Evolutionary conservation across 192 early-diverging fungal species (phyloP).

Genomic region (Coemansia sp.): DNA sequence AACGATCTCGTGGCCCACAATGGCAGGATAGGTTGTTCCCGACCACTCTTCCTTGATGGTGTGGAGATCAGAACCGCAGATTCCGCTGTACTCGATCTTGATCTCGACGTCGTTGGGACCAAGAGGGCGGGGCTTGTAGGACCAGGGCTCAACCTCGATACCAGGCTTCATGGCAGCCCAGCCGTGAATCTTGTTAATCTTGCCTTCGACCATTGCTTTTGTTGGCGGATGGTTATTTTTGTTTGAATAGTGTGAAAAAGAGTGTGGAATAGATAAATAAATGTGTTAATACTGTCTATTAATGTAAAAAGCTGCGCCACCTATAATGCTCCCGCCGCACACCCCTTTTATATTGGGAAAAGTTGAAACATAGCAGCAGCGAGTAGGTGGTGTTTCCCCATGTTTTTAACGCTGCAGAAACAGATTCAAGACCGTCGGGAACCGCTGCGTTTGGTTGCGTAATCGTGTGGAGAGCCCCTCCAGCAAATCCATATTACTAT

Average conservation of each 20-base stretch:
- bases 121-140: conserved; percentile 57
- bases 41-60: conserved; percentile 61
- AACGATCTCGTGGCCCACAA: conserved; percentile 70
- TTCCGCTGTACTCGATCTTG: conserved; percentile 69
- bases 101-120: conserved; percentile 68
- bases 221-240: background rate
- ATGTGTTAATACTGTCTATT: too few relatives aligned
- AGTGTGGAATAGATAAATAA: too few relatives aligned
- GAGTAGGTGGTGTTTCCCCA: too few relatives aligned
- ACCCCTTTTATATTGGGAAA: too few relatives aligned
- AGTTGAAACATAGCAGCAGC: too few relatives aligned
- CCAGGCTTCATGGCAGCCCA: conserved; percentile 44
- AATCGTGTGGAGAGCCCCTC: too few relatives aligned
- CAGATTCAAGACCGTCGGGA: too few relatives aligned
- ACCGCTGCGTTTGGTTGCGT: too few relatives aligned
- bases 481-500: too few relatives aligned
- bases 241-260: background rate
- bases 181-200: conserved; percentile 43
- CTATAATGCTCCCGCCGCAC: too few relatives aligned
- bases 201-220: conserved; percentile 38
- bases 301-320: too few relatives aligned
- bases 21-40: conserved; percentile 34
- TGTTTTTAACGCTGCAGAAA: too few relatives aligned
- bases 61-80: conserved; percentile 79
- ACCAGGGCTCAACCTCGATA: conserved; percentile 42